Evolutionary conservation across 257 asterid genomes (phyloP).

Genomic region (Ilex asprella): DNA sequence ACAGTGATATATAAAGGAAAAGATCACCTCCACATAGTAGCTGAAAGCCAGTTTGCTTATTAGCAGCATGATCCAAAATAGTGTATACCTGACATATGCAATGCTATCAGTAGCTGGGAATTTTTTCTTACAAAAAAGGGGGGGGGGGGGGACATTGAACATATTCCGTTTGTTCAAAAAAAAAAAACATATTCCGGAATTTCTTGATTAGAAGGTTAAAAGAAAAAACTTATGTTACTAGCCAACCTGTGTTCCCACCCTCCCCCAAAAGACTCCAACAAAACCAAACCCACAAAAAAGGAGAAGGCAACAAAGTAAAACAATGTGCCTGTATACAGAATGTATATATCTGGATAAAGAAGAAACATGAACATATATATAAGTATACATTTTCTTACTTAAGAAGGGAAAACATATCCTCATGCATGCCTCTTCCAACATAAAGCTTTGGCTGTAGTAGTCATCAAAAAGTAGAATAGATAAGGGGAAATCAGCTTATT

Average conservation of each 20-base stretch:
- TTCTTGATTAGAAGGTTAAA: no score
- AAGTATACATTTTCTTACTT: conserved; percentile 51
- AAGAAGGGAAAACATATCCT: conserved; percentile 77
- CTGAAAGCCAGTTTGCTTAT: conserved; percentile 97
- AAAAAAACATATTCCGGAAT: no score
- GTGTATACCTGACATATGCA: conserved; percentile 62
- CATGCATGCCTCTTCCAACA: conserved; percentile 99
- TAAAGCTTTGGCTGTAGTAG: conserved; percentile 78
- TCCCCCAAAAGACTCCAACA: no score
- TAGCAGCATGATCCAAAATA: conserved; percentile 84
- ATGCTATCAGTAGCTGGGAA: conserved; percentile 1
- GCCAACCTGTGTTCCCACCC: no score
- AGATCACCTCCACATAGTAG: conserved; percentile 91
- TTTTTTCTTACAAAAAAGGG: not conserved
- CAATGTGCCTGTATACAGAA: not conserved
- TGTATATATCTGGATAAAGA: not conserved
- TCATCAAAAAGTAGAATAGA: conserved; percentile 14
- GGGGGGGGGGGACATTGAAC: not conserved
- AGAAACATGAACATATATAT: not conserved
- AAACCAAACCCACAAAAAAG: not conserved
- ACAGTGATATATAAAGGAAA: not conserved
- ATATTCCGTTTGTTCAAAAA: no score
- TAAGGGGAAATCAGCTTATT: conserved; percentile 5
- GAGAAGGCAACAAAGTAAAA: conserved; percentile 2
- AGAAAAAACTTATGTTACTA: no score